Conservation (phyloP, 2,329 filamentous ascomycete species). For the Trichothecium roseum region DNA sequence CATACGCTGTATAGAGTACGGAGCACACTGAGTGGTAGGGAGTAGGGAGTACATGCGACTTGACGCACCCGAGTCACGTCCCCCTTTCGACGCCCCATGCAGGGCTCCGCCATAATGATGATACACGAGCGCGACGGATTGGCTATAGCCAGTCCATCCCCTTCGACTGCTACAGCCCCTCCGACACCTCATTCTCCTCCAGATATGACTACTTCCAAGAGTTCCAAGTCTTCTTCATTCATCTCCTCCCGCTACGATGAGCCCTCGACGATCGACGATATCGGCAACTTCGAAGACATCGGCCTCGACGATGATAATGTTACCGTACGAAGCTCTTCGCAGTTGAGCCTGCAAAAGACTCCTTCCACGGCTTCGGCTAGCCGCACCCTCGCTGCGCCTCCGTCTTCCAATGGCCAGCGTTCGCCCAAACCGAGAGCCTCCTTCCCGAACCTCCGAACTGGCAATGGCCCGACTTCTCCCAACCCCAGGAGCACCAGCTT, state of each 20-base stretch:
- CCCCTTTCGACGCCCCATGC: constrained; percentile 6
- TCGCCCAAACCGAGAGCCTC: constrained; percentile 27
- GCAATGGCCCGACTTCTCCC: constrained; percentile 29
- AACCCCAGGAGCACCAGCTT: constrained; percentile 43
- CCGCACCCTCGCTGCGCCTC: constrained; percentile 17
- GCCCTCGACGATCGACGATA: constrained; percentile 66
- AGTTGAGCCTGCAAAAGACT: constrained; percentile 29
- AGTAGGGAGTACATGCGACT: too few relatives aligned
- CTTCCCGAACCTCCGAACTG: constrained; percentile 34
- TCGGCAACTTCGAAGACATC: constrained; percentile 87
- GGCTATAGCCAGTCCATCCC: constrained; percentile 5
- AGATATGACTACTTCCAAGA: constrained; percentile 73
- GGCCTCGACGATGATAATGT: constrained; percentile 51
- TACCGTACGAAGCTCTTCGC: constrained; percentile 40
- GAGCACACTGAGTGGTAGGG: too few relatives aligned
- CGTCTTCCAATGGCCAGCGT: constrained; percentile 1
- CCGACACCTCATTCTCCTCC: constrained; percentile 25
- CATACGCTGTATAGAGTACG: too few relatives aligned
- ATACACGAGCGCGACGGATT: constrained; percentile 19
- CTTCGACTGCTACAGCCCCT: constrained; percentile 10
- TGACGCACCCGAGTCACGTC: neutral
- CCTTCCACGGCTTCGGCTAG: constrained; percentile 9
- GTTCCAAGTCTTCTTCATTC: constrained; percentile 83
- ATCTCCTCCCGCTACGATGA: constrained; percentile 71
- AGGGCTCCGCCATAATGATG: too few relatives aligned